Evolutionary conservation across 2,329 filamentous ascomycete genomes (phyloP), one percentile per base, ranked within the genome.

Genomic region (Nigrograna mackinnonii): DNA sequence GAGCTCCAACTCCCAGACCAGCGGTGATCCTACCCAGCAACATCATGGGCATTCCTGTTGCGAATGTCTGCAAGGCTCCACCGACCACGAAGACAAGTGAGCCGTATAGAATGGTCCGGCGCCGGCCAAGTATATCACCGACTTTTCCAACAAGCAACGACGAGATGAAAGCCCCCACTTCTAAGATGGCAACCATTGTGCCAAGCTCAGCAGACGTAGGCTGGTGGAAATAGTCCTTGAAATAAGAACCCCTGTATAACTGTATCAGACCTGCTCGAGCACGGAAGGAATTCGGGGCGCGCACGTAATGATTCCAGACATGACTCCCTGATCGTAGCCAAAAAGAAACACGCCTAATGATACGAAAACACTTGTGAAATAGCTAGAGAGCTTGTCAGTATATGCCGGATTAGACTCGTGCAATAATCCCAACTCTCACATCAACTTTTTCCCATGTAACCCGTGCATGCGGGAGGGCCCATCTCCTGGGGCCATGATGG

Each of bases 131-230:
- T 43, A 96, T 81, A 67, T 99, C 94, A 54, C 94, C 94, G 43
- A 97, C 82, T 49, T 86, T 85, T 37, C 94, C 94, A 24, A 97
- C 90, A 21, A 86, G 69, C 9, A 99, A 73, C 1, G 92, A 97
- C 16, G 92, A 87, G 58, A 95, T 86, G 49, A 99, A 87, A 26
- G 94, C 94, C 46, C 94, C 94, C 39, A 97, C 77, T 72, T 96
- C 92, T 45, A 99, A 80, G 58, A 99, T 97, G 54, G 94, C 92
- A 44, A 99, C 94, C 86, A 97, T 97, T 20, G 91, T 97, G 46
- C 92, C 94, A 45, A 99, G 85, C 67, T 96, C 84, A 35, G 91
- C 89, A 57, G 83, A 82, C 18, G 89, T 86, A 16, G 94, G 94
- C 58, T 97, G 84, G 60, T 91, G 79, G 72, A 99, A 97, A 69